Percentiles rank a stretch among this genome's conserved stretches.
phyloP scores from a whole-genome alignment of 1,139 yeast species.

The Geotrichum carabidarum region DNA sequence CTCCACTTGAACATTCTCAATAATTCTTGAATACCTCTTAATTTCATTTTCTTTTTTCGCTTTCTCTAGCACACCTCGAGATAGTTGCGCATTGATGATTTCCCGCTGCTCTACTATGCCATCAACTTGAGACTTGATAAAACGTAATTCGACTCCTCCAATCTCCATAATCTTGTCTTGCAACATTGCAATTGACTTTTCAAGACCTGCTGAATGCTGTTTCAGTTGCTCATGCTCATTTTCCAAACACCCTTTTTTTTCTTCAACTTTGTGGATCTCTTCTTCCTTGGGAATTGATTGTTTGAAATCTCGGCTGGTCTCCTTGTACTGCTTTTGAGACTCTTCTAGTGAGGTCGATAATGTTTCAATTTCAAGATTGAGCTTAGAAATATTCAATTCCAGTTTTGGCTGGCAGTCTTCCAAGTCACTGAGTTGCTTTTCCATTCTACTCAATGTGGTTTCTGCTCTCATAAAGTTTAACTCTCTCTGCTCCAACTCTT shows the following conservation, averaged over 20 bases:
- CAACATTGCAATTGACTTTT: constrained; percentile 51
- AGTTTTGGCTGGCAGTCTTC: constrained; percentile 64
- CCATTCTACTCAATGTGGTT: constrained; percentile 56
- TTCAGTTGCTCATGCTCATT: constrained; percentile 45
- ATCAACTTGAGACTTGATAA: constrained; percentile 79
- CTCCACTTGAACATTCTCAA: constrained; percentile 42
- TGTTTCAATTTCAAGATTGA: constrained; percentile 62
- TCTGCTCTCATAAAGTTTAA: constrained; percentile 49
- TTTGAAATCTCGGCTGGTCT: constrained; percentile 25
- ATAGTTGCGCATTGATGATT: constrained; percentile 52
- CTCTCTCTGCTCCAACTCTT: constrained; percentile 54
- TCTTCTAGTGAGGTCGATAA: constrained; percentile 48
- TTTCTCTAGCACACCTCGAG: constrained; percentile 53
- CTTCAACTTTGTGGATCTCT: constrained; percentile 40
- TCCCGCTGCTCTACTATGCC: constrained; percentile 66
- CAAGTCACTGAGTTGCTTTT: constrained; percentile 51
- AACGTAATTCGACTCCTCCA: constrained; percentile 81
- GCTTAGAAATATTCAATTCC: constrained; percentile 57
- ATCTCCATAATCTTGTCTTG: constrained; percentile 81
- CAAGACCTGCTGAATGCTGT: constrained; percentile 54
- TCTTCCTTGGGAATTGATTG: constrained; percentile 25
- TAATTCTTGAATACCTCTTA: constrained; percentile 48
- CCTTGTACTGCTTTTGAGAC: constrained; percentile 35
- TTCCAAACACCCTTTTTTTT: constrained; percentile 38
- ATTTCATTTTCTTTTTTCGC: constrained; percentile 66